phyloP scores from a whole-genome alignment of 148 eudicot genomes.

The Amaranthus cruentus region DNA sequence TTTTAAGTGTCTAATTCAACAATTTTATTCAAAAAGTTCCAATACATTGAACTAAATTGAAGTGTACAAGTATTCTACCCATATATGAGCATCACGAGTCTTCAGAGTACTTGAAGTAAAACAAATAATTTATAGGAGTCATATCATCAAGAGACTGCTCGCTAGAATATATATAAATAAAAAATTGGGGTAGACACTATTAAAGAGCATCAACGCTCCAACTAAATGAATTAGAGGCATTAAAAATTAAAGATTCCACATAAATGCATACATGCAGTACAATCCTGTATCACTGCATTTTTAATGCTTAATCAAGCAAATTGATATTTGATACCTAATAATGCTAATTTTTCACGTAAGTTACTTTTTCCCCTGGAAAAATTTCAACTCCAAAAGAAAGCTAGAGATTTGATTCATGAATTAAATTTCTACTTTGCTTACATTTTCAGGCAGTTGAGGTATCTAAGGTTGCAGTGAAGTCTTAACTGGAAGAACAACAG shows the following conservation, averaged over 20 bases:
- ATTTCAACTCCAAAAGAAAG: background rate
- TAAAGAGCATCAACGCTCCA: background rate
- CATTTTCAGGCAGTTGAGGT: slow-evolving; percentile 22
- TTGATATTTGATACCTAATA: background rate
- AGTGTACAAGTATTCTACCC: too few species aligned
- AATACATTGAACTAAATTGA: too few species aligned
- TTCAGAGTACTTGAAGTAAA: too few species aligned
- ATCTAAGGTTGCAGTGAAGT: slow-evolving; percentile 21
- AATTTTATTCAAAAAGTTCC: too few species aligned
- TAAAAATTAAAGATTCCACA: background rate
- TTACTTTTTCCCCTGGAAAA: background rate
- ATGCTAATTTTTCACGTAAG: background rate
- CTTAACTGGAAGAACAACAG: background rate
- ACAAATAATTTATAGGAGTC: too few species aligned
- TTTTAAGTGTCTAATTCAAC: too few species aligned
- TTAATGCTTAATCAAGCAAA: background rate
- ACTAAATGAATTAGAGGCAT: background rate
- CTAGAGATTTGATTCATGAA: slow-evolving; percentile 1
- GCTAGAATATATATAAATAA: too few species aligned
- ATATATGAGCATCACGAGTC: too few species aligned
- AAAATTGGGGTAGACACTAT: too few species aligned
- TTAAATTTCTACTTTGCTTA: slow-evolving; percentile 11
- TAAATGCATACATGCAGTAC: slow-evolving; percentile 1
- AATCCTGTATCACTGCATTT: background rate
- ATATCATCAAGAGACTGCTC: too few species aligned